These are phyloP conservation scores for Naematelia aurantialba DNA, from an alignment of 768 basidiomycete genomes.

Conservation along the genomic window DNA sequence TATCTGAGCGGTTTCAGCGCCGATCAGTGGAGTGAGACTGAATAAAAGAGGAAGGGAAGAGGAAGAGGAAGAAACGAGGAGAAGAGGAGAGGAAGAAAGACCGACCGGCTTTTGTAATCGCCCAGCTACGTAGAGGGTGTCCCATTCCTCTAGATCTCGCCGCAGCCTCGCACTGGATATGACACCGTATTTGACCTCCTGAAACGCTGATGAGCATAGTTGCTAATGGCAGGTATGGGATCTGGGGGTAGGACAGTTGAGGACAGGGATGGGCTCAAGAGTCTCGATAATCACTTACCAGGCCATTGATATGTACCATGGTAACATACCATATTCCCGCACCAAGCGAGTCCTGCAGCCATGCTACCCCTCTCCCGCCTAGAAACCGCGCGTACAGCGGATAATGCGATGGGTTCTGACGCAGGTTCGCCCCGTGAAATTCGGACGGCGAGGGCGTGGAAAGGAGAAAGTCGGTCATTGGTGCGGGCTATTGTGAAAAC, in stretches of 20 bases:
- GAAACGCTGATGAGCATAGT: background rate
- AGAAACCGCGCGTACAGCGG: conserved; percentile 78
- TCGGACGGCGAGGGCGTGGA: conserved; percentile 88
- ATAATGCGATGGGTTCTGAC: conserved; percentile 86
- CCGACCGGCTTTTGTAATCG: conserved; percentile 88
- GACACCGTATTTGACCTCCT: conserved; percentile 96
- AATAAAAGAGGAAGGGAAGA: background rate
- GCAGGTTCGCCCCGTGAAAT: conserved; percentile 94
- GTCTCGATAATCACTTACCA: conserved; percentile 61
- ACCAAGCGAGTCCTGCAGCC: conserved; percentile 59
- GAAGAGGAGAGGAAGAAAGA: background rate
- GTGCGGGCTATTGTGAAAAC: conserved; percentile 50
- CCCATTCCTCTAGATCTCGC: conserved; percentile 87
- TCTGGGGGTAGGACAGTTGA: background rate
- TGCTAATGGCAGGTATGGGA: background rate
- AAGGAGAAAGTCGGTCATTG: conserved; percentile 96
- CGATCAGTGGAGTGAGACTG: too few relatives aligned
- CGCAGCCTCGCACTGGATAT: conserved; percentile 87
- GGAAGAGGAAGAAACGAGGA: background rate
- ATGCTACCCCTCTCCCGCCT: conserved; percentile 77
- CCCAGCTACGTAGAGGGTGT: conserved; percentile 85
- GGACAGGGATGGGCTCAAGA: background rate
- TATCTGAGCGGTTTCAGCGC: conserved; percentile 6
- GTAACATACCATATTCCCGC: conserved; percentile 98
- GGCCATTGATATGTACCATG: conserved; percentile 74